These are phyloP conservation scores for Microthyrium microscopicum DNA, from an alignment of 2,329 filamentous ascomycete genomes.

Conservation along the genomic window DNA sequence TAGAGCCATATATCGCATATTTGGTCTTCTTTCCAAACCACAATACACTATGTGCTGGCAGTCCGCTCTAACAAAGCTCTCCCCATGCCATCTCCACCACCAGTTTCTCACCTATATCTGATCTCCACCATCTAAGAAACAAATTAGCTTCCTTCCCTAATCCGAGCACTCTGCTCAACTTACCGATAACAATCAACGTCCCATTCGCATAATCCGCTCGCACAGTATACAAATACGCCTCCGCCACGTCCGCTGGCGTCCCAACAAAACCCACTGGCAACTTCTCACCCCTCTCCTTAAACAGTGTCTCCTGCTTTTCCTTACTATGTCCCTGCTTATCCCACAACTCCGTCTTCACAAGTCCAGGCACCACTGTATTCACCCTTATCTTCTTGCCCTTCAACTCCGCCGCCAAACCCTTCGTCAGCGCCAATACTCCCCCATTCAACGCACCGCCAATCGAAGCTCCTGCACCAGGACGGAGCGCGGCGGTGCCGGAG, in stretches of 20 bases:
- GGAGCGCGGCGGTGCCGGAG: slow-evolving; percentile 20
- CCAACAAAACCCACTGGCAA: slow-evolving; percentile 9
- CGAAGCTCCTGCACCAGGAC: slow-evolving; percentile 21
- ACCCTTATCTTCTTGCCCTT: slow-evolving; percentile 9
- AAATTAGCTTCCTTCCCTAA: no score
- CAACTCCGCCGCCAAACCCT: slow-evolving; percentile 8
- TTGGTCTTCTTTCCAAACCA: no score
- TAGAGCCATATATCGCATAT: no score
- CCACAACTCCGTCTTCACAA: slow-evolving; percentile 10
- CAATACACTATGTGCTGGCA: no score
- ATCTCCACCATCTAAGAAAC: no score
- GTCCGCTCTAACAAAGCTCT: no score
- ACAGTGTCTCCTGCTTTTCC: slow-evolving; percentile 6
- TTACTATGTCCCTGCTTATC: slow-evolving; percentile 8
- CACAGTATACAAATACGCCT: slow-evolving; percentile 9
- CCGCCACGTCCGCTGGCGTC: slow-evolving; percentile 8
- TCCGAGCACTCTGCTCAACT: slow-evolving; percentile 5
- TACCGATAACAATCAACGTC: slow-evolving; percentile 8
- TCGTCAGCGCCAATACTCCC: slow-evolving; percentile 10
- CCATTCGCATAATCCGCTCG: slow-evolving; percentile 9
- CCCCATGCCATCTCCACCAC: no score
- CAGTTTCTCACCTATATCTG: no score
- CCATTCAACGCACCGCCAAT: slow-evolving; percentile 18
- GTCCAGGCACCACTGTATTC: slow-evolving; percentile 9
- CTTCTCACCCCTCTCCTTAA: slow-evolving; percentile 2